Percentiles rank a stretch among this genome's conserved stretches.
Evolutionary conservation across 768 basidiomycete genomes (phyloP).

Genomic region (Paxillus ammoniavirescens): DNA sequence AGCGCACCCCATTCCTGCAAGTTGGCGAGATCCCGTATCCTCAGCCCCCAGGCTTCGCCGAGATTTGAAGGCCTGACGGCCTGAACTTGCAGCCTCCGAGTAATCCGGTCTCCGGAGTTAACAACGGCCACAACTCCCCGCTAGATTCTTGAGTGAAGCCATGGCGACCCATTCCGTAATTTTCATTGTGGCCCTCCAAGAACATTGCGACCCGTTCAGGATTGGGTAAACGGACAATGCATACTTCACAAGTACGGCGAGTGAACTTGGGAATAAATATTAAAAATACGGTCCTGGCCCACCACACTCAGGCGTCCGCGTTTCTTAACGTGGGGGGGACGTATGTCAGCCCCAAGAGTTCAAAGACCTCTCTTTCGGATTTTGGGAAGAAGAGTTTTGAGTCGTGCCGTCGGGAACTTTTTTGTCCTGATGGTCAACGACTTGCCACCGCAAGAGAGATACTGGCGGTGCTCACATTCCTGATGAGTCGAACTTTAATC

Average conservation of each 20-base stretch:
- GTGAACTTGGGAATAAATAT: background rate
- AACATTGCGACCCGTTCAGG: background rate
- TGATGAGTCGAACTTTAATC: constrained; percentile 82
- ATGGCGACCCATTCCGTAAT: background rate
- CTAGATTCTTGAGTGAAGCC: background rate
- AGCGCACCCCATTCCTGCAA: too few species aligned
- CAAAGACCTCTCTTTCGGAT: constrained; percentile 73
- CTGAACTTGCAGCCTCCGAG: too few species aligned
- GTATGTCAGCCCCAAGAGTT: constrained; percentile 66
- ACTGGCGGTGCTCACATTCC: constrained; percentile 54
- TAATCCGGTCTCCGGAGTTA: background rate
- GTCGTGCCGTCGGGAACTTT: constrained; percentile 62
- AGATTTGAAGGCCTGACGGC: too few species aligned
- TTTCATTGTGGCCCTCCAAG: background rate
- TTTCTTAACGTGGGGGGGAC: constrained; percentile 72
- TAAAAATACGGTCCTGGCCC: background rate
- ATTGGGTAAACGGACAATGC: background rate
- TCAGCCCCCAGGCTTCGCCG: too few species aligned
- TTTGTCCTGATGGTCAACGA: background rate
- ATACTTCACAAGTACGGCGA: background rate
- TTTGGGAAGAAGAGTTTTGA: constrained; percentile 57
- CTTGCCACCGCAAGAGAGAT: background rate
- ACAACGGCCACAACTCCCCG: background rate
- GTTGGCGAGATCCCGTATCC: too few species aligned
- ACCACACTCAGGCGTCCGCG: constrained; percentile 51